A percentile compares a stretch with the other conserved stretches of the same genome.
Evolutionary conservation across 441 rosid species (phyloP).

Genomic region (Corymbia citriodora): DNA sequence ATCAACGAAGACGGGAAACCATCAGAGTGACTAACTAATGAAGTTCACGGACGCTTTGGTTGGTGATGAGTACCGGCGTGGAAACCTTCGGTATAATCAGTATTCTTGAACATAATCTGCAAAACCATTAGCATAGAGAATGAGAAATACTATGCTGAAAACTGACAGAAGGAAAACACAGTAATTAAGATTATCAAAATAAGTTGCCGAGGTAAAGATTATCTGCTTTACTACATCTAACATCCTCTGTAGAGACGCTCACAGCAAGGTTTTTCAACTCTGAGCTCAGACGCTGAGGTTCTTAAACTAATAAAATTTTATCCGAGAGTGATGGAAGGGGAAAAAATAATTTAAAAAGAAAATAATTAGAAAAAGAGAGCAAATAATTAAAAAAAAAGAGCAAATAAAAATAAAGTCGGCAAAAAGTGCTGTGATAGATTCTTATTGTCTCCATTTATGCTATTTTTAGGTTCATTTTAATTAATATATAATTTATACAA

Average conservation of each 20-base stretch:
- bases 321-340: too few species aligned
- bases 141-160: neutral
- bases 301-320: too few species aligned
- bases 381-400: too few species aligned
- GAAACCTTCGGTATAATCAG: conserved; percentile 58
- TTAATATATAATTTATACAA: too few species aligned
- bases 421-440: too few species aligned
- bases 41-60: conserved; percentile 22
- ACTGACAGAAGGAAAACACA: neutral
- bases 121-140: neutral
- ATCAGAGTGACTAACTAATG: neutral
- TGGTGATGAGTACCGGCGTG: conserved; percentile 18
- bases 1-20: neutral
- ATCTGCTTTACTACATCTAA: neutral
- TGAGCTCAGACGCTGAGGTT: conserved; percentile 27
- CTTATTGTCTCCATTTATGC: too few species aligned
- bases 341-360: too few species aligned
- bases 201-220: neutral
- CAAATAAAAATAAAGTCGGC: too few species aligned
- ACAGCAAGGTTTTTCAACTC: conserved; percentile 63
- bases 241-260: conserved; percentile 14
- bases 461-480: too few species aligned
- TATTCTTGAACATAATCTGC: conserved; percentile 77
- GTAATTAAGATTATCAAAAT: neutral
- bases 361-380: too few species aligned